Evolutionary conservation across 2,329 filamentous ascomycete genomes (phyloP), one percentile per base, ranked within the genome.

Genomic region (Lachnellula subtilissima): DNA sequence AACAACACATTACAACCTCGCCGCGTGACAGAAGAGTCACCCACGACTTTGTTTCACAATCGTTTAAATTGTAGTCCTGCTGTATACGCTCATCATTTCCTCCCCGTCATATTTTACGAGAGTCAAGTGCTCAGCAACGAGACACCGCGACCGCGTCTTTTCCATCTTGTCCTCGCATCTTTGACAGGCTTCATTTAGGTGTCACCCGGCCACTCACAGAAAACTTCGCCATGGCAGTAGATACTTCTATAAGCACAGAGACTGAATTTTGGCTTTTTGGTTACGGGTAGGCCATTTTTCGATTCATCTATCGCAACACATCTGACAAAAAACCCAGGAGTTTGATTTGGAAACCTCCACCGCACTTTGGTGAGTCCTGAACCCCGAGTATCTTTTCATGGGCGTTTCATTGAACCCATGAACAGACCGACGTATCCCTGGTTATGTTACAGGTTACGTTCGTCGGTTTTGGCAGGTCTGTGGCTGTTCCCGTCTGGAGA

Each of bases 301-400:
- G 50, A 17, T 32, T 17, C 43, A 4, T 8, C 23, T n/a, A 12
- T 17, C 5, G 17, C 12, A n/a, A 2, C 19, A 14, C n/a, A 45
- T n/a, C 50, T 52, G 28, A 58, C 46, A 54, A 23, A 19, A 32
- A 55, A 39, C 48, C 42, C 61, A 94, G 93, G 75, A 96, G 91
- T 72, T 76, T 99, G 71, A 97, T 99, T 67, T 99, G 92, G 92
- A 99, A 97, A 73, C 93, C 94, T 55, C 94, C 94, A 59, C 94
- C 94, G 64, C 89, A 96, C 71, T 97, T 88, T 71, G 93, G 93
- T 97, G 86, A 60, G 72, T 58, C 49, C 53, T 54, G 42, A 19
- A n/a, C 11, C 42, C 42, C 22, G 8, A 12, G 2, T 14, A 19
- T 22, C 15, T 22, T 40, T 22, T 55, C 47, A 49, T 25, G 39